Evolutionary conservation across 164 flowering plant genomes (phyloP), one percentile per base, ranked within the genome.

Genomic region (Saururus chinensis): DNA sequence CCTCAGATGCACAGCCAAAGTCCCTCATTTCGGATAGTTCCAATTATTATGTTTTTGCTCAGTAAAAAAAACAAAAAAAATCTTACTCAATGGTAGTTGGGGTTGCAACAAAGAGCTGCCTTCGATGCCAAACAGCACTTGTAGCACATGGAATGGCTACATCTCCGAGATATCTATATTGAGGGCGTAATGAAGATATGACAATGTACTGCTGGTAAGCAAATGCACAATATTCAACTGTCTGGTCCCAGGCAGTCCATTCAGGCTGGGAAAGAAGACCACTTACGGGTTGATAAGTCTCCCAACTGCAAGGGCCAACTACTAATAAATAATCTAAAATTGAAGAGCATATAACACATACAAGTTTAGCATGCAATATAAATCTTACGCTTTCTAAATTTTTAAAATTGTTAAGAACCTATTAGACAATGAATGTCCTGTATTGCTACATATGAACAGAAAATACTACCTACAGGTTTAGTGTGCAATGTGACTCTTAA

Each of bases 181-280:
- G 99, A 59, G 99, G 99, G 35, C 99, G 92, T 71, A 93, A 73
- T 19, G 99, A 85, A 64, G 97, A 86, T 69, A 93, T 82, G 66
- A 88, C 92, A 56, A 93, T 87, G 72, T 90, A 85, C 26, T 83
- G 85, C 52, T 82, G 96, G 72, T 93, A 93, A 26, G 86, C 97
- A 80, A 90, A 90, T 62, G 99, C 99, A 84, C 99, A 93, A 72
- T 93, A 93, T 70, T 93, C 97, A 69, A 93, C 97, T 59, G 95
- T 88, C 74, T 90, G 92, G 70, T 93, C 99, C 99, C 99, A 93
- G 64, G 95, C 97, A 71, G 97, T 79, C 97, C 97, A 93, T 72
- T 93, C 99, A 61, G 99, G 99, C 75, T 93, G 99, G 60, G 99
- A 86, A 64, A 93, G 89, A 72, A 88, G 87, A 64, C 84, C 86